Base-by-base conservation (phyloP, 2,329 filamentous ascomycete species). In the Aspergillus caelatus region DNA sequence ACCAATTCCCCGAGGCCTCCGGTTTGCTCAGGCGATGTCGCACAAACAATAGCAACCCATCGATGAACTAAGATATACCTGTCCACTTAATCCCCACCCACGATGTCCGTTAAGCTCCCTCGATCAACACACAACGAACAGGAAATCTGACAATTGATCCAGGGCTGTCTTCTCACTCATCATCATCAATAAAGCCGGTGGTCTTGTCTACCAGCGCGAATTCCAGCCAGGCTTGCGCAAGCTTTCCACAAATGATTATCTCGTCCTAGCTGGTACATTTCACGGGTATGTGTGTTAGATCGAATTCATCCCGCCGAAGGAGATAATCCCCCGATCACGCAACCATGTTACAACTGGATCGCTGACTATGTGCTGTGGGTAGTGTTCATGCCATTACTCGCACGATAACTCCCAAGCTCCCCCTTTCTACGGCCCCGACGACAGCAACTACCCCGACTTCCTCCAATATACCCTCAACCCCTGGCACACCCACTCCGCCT, bases 151-250 rank as follows among this genome's bases (percentile, higher is more conserved):
- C 52, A n/a, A 52, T 2, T n/a, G 21, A 39, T 11, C 23, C 57
- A 98, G 94, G 95, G 92, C 93, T 69, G 91, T 99, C 78, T 95
- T 96, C 79, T 89, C 94, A 63, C 90, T 99, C 75, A 93, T 98
- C 78, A 91, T 99, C 78, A 97, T 99, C 84, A 98, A 97, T 85
- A 99, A 99, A 86, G 94, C 95, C 68, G 95, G 94, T 65, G 95
- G 95, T 72, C 86, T 99, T 60, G 90, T 99, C 80, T 99, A 96
- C 84, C 94, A 98, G 81, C 92, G 93, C 72, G 92, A 93, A 75
- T 98, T 99, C 79, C 89, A 94, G 73, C 88, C 94, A 50, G 91
- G 88, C 65, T 86, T 99, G 64, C 91, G 92, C 78, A 93, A 94
- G 77, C 89, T 99, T 71, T 92, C 88, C 70, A 94, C 92, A 71